phyloP scores from a whole-genome alignment of 164 flowering plant genomes.

The Magnolia officinalis region DNA sequence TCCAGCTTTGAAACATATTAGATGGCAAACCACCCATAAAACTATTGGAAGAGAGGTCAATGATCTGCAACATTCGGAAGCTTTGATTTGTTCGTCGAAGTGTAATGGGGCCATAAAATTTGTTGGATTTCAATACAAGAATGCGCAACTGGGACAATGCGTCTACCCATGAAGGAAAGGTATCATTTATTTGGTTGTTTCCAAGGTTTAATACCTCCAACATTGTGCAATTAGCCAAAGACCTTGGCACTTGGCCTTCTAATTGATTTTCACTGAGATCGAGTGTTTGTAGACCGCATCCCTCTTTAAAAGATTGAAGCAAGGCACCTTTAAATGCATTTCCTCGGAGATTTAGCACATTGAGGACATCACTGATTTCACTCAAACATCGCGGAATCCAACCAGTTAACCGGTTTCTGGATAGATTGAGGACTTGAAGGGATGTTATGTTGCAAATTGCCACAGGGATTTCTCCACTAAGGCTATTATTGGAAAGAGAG shows the following conservation, averaged over 20 bases:
- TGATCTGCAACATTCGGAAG: not conserved
- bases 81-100: not conserved
- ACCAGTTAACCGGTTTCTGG: not conserved
- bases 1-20: not conserved
- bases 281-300: not conserved
- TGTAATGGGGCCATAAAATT: not conserved
- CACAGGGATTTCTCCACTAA: not conserved
- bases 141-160: not conserved
- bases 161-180: slow-evolving; percentile 1
- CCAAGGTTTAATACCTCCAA: slow-evolving; percentile 3
- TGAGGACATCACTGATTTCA: not conserved
- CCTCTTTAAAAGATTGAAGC: not conserved
- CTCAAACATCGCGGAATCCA: not conserved
- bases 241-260: not conserved
- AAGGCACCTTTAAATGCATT: not conserved
- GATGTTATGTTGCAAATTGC: not conserved
- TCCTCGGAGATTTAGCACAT: not conserved
- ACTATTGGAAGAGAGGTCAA: not conserved
- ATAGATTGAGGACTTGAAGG: not conserved
- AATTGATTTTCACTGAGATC: not conserved
- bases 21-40: not conserved
- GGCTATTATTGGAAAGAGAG: not conserved
- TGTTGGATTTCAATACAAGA: not conserved
- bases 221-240: not conserved
- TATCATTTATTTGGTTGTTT: slow-evolving; percentile 2